Percentiles rank a stretch among this genome's conserved stretches.
phyloP scores from a whole-genome alignment of 176 grass and related monocot genomes.

The Panicum miliaceum region DNA sequence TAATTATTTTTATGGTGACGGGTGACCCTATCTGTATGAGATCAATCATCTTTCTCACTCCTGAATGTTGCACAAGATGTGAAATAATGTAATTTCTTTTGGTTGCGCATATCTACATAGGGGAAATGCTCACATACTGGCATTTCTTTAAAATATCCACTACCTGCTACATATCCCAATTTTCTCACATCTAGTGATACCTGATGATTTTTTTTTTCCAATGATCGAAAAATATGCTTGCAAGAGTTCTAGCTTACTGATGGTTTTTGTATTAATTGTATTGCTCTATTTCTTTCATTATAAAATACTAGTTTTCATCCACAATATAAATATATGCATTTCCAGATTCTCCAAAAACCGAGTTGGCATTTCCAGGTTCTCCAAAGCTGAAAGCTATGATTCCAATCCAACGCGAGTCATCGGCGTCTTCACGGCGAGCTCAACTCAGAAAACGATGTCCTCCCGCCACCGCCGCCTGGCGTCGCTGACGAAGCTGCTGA shows the following conservation, averaged over 20 bases:
- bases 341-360: too few species aligned
- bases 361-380: neutral
- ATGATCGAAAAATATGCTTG: neutral
- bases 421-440: neutral
- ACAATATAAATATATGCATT: neutral
- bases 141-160: neutral
- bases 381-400: neutral
- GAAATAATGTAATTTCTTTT: constrained; percentile 26
- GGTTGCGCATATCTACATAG: neutral
- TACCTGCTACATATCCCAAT: neutral
- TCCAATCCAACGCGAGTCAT: neutral
- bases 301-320: neutral
- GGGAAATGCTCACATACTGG: neutral
- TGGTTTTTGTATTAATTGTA: neutral
- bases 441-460: constrained; percentile 28
- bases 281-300: neutral
- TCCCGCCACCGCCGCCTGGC: constrained; percentile 53
- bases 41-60: neutral
- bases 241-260: neutral
- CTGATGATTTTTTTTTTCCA: constrained; percentile 20
- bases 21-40: neutral
- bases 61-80: neutral
- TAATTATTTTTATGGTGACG: constrained; percentile 28
- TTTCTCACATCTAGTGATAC: neutral
- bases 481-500: constrained; percentile 55